Base-by-base conservation (phyloP, 768 basidiomycete species). In the Hortiboletus flavorubellus region DNA sequence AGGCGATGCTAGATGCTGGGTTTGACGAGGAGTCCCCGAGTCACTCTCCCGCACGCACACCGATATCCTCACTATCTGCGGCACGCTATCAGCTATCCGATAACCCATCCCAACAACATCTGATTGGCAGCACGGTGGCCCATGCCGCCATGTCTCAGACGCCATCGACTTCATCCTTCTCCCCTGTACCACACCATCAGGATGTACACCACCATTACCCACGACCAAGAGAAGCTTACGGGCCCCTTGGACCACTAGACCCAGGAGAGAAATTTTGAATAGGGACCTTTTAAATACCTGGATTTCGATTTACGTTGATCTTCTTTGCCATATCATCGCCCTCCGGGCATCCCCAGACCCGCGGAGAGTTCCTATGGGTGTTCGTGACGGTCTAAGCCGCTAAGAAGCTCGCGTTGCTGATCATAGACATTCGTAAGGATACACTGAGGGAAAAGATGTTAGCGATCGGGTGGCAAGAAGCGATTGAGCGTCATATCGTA, bases 1-100 rank as follows among this genome's bases (percentile, higher is more conserved):
- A 93, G 67, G 92, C 92, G 34, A 97, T 98, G 87, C 77, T 98
- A 54, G 91, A 98, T 64, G 76, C 76, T 57, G 95, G 93, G 6
- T 97, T 95, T 69, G 92, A 96, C 54, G 69, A 64, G 8, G 74
- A 76, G 41, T 80, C 82, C 16, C 77, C 82, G 15, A 73, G 72
- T 46, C 80, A 80, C 21, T 78, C 83, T 21, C 81, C 82, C 26
- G 61, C 70, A 47, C 67, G 63, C 37, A 70, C 72, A 11, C 67
- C 70, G 4, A 51, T 56, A 18, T 58, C 53, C 18, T 53, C 63
- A 6, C 71, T 75, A 29, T 76, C 77, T 26, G 71, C 76, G 2
- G 71, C 81, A 21, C 81, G 86, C 46, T 89, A 84, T 63, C 87
- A 87, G 62, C 75, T 88, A 35, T 73, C 80, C 9, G 85, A 89